phyloP scores from a whole-genome alignment of 2,329 filamentous ascomycete genomes.

The Polytolypa hystricis region DNA sequence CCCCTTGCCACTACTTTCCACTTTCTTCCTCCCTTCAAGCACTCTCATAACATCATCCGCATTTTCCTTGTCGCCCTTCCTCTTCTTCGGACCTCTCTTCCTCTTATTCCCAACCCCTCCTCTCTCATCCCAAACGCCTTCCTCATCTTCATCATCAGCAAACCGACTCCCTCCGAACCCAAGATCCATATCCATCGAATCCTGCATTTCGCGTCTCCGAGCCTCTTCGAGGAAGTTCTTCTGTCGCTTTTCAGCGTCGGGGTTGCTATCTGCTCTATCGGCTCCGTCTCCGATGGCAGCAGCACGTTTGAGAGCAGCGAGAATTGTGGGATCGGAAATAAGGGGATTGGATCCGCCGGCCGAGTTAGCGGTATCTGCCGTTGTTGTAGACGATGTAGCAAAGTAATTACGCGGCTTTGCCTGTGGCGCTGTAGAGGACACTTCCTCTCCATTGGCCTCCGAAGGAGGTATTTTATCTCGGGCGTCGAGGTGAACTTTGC shows the following conservation, averaged over 20 bases:
- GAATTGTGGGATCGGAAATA: slow-evolving; percentile 63
- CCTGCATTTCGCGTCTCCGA: slow-evolving; percentile 51
- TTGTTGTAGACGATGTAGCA: slow-evolving; percentile 19
- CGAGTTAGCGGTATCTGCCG: slow-evolving; percentile 30
- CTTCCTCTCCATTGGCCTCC: slow-evolving; percentile 1
- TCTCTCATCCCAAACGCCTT: slow-evolving; percentile 46
- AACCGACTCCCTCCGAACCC: slow-evolving; percentile 83
- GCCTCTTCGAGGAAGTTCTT: slow-evolving; percentile 61
- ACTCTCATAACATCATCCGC: slow-evolving; percentile 70
- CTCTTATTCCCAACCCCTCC: slow-evolving; percentile 29
- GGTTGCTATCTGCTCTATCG: slow-evolving; percentile 31
- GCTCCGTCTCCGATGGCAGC: slow-evolving; percentile 47
- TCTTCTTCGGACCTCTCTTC: slow-evolving; percentile 46
- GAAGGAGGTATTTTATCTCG: slow-evolving; percentile 9
- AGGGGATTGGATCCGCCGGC: slow-evolving; percentile 29
- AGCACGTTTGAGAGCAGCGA: slow-evolving; percentile 78
- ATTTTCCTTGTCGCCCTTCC: slow-evolving; percentile 49
- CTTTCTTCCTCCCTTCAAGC: slow-evolving; percentile 52
- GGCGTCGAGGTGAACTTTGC: slow-evolving; percentile 6
- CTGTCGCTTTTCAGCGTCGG: slow-evolving; percentile 43
- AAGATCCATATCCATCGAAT: slow-evolving; percentile 85
- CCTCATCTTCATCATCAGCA: slow-evolving; percentile 78
- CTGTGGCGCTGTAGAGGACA: background rate
- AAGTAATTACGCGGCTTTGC: slow-evolving; percentile 40
- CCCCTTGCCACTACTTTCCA: slow-evolving; percentile 9